Conservation (phyloP, 2,329 filamentous ascomycete species). For the Chrysoporthe cubensis region DNA sequence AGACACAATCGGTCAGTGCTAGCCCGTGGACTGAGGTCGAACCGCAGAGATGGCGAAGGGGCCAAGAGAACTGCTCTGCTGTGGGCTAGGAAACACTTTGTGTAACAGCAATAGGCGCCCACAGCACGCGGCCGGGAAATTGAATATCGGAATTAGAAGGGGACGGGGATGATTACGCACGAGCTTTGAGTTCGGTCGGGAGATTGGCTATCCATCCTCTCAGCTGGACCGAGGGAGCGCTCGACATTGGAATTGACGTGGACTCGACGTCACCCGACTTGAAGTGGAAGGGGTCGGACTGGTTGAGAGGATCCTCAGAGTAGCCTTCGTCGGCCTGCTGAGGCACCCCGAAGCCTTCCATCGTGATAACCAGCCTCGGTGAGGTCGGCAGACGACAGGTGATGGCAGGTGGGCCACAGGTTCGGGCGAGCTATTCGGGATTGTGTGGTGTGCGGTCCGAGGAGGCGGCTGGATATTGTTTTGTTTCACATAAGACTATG, state of each 20-base stretch:
- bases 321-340: constrained; percentile 82
- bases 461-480: not conserved
- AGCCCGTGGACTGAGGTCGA: constrained; percentile 19
- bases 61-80: not conserved
- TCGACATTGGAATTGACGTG: constrained; percentile 10
- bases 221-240: constrained; percentile 22
- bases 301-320: constrained; percentile 71
- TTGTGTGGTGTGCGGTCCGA: not conserved
- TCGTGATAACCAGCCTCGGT: constrained; percentile 11
- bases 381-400: constrained; percentile 33
- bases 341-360: constrained; percentile 29
- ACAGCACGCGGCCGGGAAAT: constrained; percentile 22
- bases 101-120: constrained; percentile 15
- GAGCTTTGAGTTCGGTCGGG: constrained; percentile 52
- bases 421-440: not conserved
- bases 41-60: not conserved
- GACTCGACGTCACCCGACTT: constrained; percentile 33
- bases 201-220: constrained; percentile 52
- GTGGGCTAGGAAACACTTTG: not conserved
- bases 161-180: constrained; percentile 40
- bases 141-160: constrained; percentile 1
- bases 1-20: constrained; percentile 22
- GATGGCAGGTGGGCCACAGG: constrained; percentile 1
- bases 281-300: constrained; percentile 40
- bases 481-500: not conserved